Evolutionary conservation across 1,139 yeast genomes (phyloP).

Genomic region (Suhomyces taliae): DNA sequence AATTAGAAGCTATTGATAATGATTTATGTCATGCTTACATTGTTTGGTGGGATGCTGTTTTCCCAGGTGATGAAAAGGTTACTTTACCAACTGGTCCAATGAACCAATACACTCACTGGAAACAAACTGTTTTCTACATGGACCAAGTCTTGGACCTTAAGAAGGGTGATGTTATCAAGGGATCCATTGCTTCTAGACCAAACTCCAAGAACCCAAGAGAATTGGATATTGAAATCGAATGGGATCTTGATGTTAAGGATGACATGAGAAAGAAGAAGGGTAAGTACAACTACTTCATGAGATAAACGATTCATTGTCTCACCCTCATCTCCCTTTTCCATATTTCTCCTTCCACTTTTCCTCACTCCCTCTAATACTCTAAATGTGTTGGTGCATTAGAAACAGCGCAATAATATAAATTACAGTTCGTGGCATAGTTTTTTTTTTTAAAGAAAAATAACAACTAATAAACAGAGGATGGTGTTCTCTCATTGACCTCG

Average conservation of each 20-base stretch:
- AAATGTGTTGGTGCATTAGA: neutral
- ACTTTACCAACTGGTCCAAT: constrained; percentile 81
- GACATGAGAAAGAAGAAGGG: constrained; percentile 56
- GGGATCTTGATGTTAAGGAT: constrained; percentile 59
- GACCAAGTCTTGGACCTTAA: constrained; percentile 77
- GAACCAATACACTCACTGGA: constrained; percentile 89
- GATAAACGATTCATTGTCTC: constrained; percentile 31
- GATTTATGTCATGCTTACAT: constrained; percentile 87
- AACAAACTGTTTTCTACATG: constrained; percentile 92
- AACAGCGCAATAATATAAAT: neutral
- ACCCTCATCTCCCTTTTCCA: neutral
- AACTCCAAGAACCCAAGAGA: constrained; percentile 81
- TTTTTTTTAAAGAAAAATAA: too few species aligned
- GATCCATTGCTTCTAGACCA: constrained; percentile 75
- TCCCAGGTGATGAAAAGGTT: constrained; percentile 68
- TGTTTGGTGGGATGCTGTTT: constrained; percentile 93
- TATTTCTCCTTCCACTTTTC: neutral
- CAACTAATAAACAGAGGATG: neutral
- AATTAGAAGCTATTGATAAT: constrained; percentile 69
- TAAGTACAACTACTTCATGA: constrained; percentile 63
- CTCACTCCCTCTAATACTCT: neutral
- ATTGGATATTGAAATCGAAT: constrained; percentile 63
- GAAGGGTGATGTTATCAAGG: constrained; percentile 72
- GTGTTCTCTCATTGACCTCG: too few species aligned
- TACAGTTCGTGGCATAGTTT: too few species aligned